Evolutionary conservation across 805 yeast species (phyloP), one percentile per base, ranked within the genome.

Genomic region (Yarrowia phangngaensis): DNA sequence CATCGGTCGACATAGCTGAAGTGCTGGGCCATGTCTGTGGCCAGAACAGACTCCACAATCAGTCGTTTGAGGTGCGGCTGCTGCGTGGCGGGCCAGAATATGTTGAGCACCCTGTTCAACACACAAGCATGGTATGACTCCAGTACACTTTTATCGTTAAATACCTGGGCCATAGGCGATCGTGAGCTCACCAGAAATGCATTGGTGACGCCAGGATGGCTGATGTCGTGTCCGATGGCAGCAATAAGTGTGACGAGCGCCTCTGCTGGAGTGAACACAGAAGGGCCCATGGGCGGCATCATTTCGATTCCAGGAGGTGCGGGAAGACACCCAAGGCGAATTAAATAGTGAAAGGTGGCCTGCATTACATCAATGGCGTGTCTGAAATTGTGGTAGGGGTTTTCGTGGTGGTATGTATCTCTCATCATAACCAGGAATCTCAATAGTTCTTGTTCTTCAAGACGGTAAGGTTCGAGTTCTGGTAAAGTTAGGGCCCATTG

Each of bases 331-430:
- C 55, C 54, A 30, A 53, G 35, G 6, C 49, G 34, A 16, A 61
- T 60, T 36, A 82, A 68, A 52, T 81, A 78, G 62, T 73, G 81
- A 68, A 83, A 81, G 23, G 90, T 79, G 2, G 95, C 95, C 66
- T 92, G 98, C 60, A 89, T 68, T 7, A 92, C 98, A 66, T 92
- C 98, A 13, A 87, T 84, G 0, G 95, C 97, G 66, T 92, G 98
- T 56, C 95, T 76, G 62, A 89, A 92, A 66, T 90, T 89, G 69
- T 92, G 98, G 70, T 90, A 92, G 13, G 90, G 86, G 63, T 89
- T 89, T 8, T 87, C 85, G 56, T 79, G 77, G 59, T 83, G 80
- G 65, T 92, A 92, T 34, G 86, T 76, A 56, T 84, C 83, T 53
- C 95, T 74, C 7, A 85, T 72, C 56, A 79, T 74, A 55, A 82